Evolutionary conservation across 2,329 filamentous ascomycete genomes (phyloP).

Genomic region (Chrysoporthe cubensis): DNA sequence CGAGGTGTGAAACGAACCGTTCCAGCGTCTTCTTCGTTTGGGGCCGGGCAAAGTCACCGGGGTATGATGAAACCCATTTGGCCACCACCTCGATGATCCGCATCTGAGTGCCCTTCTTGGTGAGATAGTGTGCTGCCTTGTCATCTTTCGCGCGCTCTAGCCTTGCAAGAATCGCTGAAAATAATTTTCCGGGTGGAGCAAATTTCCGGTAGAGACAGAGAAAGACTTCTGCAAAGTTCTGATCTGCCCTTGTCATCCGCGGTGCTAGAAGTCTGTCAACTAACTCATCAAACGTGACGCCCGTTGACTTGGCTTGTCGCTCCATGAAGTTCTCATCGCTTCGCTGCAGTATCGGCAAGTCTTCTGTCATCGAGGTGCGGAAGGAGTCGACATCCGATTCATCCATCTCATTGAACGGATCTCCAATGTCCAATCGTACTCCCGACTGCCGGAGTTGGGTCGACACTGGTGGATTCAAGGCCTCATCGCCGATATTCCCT

Average conservation of each 20-base stretch:
- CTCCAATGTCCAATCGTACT: conserved; percentile 54
- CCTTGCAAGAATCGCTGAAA: conserved; percentile 76
- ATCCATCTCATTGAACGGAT: conserved; percentile 68
- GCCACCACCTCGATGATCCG: conserved; percentile 83
- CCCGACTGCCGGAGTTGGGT: conserved; percentile 56
- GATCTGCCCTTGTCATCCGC: conserved; percentile 83
- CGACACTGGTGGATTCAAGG: conserved; percentile 50
- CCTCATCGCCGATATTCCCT: conserved; percentile 48
- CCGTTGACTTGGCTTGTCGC: conserved; percentile 53
- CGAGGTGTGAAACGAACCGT: conserved; percentile 75
- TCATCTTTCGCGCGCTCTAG: conserved; percentile 73
- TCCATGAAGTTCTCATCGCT: conserved; percentile 66
- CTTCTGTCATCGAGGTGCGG: conserved; percentile 61
- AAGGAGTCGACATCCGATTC: conserved; percentile 72
- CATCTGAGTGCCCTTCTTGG: conserved; percentile 79
- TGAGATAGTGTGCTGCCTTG: conserved; percentile 69
- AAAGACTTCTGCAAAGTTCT: conserved; percentile 87
- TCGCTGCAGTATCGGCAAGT: conserved; percentile 68
- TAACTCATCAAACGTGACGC: conserved; percentile 68
- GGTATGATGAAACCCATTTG: conserved; percentile 88
- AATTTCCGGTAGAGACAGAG: conserved; percentile 95
- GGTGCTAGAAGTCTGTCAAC: conserved; percentile 85
- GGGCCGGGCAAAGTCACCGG: conserved; percentile 86
- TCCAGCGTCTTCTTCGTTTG: conserved; percentile 73
- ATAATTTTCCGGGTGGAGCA: conserved; percentile 76